These are phyloP conservation scores for Coniochaeta sp. DNA, from an alignment of 2,329 filamentous ascomycete genomes.

Conservation along the genomic window DNA sequence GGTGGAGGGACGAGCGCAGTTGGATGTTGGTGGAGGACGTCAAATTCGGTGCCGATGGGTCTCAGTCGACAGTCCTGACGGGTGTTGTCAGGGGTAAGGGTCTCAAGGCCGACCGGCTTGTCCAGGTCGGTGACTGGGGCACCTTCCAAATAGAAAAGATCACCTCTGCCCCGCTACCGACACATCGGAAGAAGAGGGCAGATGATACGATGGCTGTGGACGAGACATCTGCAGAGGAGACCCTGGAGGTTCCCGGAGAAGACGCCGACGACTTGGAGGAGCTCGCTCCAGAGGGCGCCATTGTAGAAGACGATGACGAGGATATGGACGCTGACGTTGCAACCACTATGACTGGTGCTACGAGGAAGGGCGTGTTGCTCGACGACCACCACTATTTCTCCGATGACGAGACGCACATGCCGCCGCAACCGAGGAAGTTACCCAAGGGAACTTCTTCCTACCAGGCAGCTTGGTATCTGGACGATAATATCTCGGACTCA, in stretches of 20 bases:
- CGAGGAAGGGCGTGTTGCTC: constrained; percentile 79
- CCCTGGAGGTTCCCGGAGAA: constrained; percentile 64
- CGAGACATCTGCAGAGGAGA: constrained; percentile 40
- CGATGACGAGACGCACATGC: constrained; percentile 59
- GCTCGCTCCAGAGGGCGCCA: constrained; percentile 77
- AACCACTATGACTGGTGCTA: constrained; percentile 35
- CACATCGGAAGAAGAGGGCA: constrained; percentile 45
- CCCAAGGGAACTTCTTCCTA: constrained; percentile 91
- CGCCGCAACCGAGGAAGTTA: constrained; percentile 61
- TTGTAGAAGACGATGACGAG: constrained; percentile 61
- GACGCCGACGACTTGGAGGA: constrained; percentile 79
- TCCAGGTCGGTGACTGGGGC: constrained; percentile 91
- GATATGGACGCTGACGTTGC: constrained; percentile 26
- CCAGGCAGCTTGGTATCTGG: constrained; percentile 88
- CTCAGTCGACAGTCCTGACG: constrained; percentile 65
- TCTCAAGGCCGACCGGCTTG: constrained; percentile 80
- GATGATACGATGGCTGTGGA: constrained; percentile 64
- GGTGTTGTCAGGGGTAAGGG: constrained; percentile 81
- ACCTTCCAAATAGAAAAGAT: constrained; percentile 91
- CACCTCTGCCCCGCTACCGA: constrained; percentile 61
- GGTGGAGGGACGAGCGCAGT: constrained; percentile 90
- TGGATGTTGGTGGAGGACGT: constrained; percentile 91
- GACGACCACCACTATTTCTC: constrained; percentile 99
- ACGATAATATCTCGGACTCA: constrained; percentile 67
- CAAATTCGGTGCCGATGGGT: constrained; percentile 55